phyloP scores from a whole-genome alignment of 371 early-diverging fungal genomes.

The Lichtheimia hyalospora region DNA sequence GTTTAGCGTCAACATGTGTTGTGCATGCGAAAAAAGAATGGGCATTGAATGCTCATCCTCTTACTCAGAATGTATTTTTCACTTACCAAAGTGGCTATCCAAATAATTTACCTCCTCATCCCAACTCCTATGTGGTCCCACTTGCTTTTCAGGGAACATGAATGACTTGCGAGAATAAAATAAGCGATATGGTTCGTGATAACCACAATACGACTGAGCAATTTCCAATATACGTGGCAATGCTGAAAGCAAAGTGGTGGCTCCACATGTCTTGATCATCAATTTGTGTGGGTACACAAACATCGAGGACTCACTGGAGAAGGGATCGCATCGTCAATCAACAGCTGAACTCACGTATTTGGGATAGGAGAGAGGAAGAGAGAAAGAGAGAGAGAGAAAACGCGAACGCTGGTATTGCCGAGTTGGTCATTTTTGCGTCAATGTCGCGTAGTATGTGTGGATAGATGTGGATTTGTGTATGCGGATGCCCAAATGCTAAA shows the following conservation, averaged over 20 bases:
- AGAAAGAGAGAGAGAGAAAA: too few species aligned
- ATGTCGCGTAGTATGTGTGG: not conserved
- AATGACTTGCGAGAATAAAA: constrained; percentile 96
- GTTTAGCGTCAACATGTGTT: not conserved
- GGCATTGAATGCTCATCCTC: not conserved
- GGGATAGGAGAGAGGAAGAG: too few species aligned
- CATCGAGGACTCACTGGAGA: constrained; percentile 86
- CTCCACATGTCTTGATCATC: constrained; percentile 96
- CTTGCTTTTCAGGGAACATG: constrained; percentile 92
- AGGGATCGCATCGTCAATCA: constrained; percentile 7
- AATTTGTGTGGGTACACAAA: constrained; percentile 94
- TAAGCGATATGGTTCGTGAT: constrained; percentile 73
- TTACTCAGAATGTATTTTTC: not conserved
- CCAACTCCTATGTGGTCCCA: constrained; percentile 88
- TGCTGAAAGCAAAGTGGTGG: constrained; percentile 88
- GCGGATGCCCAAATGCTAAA: not conserved
- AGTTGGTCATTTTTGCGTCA: not conserved
- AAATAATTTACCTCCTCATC: constrained; percentile 80
- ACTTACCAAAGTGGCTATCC: constrained; percentile 65
- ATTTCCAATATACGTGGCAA: constrained; percentile 82
- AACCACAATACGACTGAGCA: constrained; percentile 67
- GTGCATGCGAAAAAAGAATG: not conserved
- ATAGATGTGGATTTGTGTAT: constrained; percentile 2
- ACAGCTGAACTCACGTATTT: too few species aligned
- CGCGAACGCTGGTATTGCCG: too few species aligned